Percentiles rank a stretch among this genome's conserved stretches.
These are phyloP conservation scores for Akanthomyces dipterigenus DNA, from an alignment of 2,329 filamentous ascomycete species.

Conservation along the genomic window DNA sequence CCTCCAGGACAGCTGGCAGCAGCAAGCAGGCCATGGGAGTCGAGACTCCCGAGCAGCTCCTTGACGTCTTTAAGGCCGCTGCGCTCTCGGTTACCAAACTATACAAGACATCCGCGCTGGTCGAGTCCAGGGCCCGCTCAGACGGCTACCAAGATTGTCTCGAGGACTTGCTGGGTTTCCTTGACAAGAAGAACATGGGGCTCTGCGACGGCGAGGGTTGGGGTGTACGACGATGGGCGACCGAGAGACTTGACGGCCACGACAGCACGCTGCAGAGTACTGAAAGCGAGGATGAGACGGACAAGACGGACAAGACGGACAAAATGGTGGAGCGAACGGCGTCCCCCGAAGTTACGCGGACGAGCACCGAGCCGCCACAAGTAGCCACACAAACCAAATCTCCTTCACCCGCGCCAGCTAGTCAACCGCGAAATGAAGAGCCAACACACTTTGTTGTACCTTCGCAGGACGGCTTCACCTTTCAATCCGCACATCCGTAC, in stretches of 20 bases:
- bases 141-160: constrained; percentile 92
- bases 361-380: constrained; percentile 34
- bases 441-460: constrained; percentile 41
- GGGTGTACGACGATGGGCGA: constrained; percentile 57
- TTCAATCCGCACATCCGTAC: constrained; percentile 57
- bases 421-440: constrained; percentile 21
- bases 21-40: constrained; percentile 22
- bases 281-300: constrained; percentile 63
- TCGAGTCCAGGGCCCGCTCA: constrained; percentile 65
- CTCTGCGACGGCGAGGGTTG: constrained; percentile 71
- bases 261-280: constrained; percentile 46
- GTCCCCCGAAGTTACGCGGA: constrained; percentile 51
- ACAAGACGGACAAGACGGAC: constrained; percentile 60
- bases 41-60: constrained; percentile 56
- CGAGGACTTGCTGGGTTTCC: constrained; percentile 77
- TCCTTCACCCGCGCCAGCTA: constrained; percentile 22
- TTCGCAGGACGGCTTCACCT: constrained; percentile 59
- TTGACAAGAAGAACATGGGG: constrained; percentile 77
- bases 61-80: constrained; percentile 86
- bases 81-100: constrained; percentile 92
- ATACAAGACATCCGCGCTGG: constrained; percentile 82
- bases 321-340: constrained; percentile 50
- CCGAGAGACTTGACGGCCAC: constrained; percentile 60
- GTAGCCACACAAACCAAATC: constrained; percentile 16
- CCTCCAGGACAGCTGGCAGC: constrained; percentile 6